Percentiles rank a stretch among this genome's conserved stretches.
Conservation (phyloP, 1,139 yeast species). For the Yamadazyma dendronema region DNA sequence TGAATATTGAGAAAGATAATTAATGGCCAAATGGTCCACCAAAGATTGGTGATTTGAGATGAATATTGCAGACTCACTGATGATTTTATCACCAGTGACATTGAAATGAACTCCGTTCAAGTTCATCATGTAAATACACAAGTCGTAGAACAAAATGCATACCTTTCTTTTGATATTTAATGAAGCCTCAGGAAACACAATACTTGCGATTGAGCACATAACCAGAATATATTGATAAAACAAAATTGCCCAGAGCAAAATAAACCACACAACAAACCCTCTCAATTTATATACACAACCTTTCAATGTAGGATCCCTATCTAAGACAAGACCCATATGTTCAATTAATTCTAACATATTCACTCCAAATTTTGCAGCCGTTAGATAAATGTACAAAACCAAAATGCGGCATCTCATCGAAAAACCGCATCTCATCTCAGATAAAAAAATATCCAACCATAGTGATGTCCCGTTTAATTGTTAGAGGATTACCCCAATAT, state of each 20-base stretch:
- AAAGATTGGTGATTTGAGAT: constrained; percentile 56
- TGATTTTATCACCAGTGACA: constrained; percentile 43
- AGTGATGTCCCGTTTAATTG: constrained; percentile 85
- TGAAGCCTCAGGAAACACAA: constrained; percentile 29
- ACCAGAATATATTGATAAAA: constrained; percentile 29
- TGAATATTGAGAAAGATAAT: constrained; percentile 36
- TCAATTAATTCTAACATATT: constrained; percentile 19
- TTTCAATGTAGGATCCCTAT: constrained; percentile 13
- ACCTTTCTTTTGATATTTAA: constrained; percentile 21
- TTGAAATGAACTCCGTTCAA: constrained; percentile 36
- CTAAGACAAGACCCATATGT: constrained; percentile 21
- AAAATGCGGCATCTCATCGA: neutral
- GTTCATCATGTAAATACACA: constrained; percentile 31
- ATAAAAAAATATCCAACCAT: constrained; percentile 7
- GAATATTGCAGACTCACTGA: constrained; percentile 46
- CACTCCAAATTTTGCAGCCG: neutral
- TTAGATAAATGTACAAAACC: no score
- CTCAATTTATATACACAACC: constrained; percentile 14
- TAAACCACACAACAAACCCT: constrained; percentile 19
- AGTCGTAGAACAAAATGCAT: constrained; percentile 34
- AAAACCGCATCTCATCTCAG: constrained; percentile 11
- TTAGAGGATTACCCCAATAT: constrained; percentile 87
- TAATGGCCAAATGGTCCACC: constrained; percentile 52
- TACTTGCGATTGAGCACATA: constrained; percentile 15
- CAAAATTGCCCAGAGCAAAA: constrained; percentile 16